Evolutionary conservation across 768 basidiomycete genomes (phyloP), one percentile per base, ranked within the genome.

Genomic region (Naematelia aurantialba): DNA sequence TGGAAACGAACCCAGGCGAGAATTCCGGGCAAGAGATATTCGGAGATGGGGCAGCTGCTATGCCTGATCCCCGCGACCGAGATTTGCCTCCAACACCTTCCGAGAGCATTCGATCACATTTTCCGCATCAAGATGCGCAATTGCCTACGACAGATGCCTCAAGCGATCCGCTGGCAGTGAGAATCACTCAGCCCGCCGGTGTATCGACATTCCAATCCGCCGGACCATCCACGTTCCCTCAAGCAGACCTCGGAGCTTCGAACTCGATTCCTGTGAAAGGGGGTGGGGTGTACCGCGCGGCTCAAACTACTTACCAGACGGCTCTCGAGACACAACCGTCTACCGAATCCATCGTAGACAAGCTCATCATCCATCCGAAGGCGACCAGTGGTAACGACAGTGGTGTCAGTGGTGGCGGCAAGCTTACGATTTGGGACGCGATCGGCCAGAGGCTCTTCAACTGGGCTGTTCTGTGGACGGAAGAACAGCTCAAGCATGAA

Each of bases 391-490:
- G 8, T 8, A 39, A 17, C 8, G 34, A 39, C 8, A 39, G 17
- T 8, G 34, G 17, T 30, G 29, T 17, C 34, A 30, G 52, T 30
- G 46, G 46, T 21, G 12, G 10, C 13, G 50, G 21, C 5, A 26
- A 25, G 14, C 65, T 67, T 10, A 47, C 57, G 5, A 69, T 75
- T 0, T 76, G 75, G 75, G 75, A 78, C 50, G 60, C 68, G 11
- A 63, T 78, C 42, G 70, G 68, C 2, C 74, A 76, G 59, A 58
- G 71, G 17, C 48, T 78, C 30, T 75, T 74, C 52, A 59, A 63
- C 14, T 76, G 77, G 75, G 75, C 77, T 22, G 48, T 78, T 54
- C 68, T 76, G 5, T 73, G 73, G 69, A 66, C 67, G 44, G 70
- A 75, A 11, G 65, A 74, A 31, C 68, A 62, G 39, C 76, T 76